A percentile compares a stretch with the other conserved stretches of the same genome.
Conservation (phyloP, 2,329 filamentous ascomycete genomes). For the Fusarium sp. region DNA sequence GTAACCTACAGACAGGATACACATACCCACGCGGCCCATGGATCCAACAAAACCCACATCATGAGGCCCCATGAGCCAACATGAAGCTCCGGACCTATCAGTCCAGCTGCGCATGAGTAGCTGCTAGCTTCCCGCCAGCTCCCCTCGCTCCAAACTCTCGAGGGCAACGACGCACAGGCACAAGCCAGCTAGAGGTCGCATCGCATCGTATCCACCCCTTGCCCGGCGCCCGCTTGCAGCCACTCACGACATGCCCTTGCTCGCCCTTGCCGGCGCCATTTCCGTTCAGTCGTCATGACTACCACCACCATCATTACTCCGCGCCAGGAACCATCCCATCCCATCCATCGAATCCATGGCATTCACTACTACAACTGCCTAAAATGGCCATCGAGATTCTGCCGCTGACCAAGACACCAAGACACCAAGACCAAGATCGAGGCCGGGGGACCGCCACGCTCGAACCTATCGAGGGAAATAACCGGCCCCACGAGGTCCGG, state of each 20-base stretch:
- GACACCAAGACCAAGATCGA: background rate
- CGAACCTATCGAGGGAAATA: conserved; percentile 3
- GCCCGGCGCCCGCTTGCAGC: conserved; percentile 28
- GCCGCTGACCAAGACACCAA: background rate
- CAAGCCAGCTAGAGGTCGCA: conserved; percentile 28
- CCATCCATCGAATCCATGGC: background rate
- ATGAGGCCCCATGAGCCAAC: background rate
- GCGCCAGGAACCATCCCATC: conserved; percentile 7
- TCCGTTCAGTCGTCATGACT: conserved; percentile 35
- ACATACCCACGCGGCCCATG: conserved; percentile 3
- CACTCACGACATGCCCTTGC: conserved; percentile 30
- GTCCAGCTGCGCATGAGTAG: background rate
- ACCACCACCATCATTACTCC: conserved; percentile 38
- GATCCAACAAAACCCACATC: background rate
- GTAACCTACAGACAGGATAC: background rate
- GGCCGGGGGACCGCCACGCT: background rate
- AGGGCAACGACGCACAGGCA: conserved; percentile 36
- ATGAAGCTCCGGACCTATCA: background rate
- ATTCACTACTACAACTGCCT: background rate
- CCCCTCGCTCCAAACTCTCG: conserved; percentile 24
- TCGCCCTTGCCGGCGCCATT: conserved; percentile 35
- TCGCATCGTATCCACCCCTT: conserved; percentile 30
- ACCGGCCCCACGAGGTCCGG: conserved; percentile 1
- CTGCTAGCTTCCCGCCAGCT: conserved; percentile 7
- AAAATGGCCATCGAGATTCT: conserved; percentile 7